Evolutionary conservation across 306 rosid species (phyloP).

Genomic region (Oemleria cerasiformis): DNA sequence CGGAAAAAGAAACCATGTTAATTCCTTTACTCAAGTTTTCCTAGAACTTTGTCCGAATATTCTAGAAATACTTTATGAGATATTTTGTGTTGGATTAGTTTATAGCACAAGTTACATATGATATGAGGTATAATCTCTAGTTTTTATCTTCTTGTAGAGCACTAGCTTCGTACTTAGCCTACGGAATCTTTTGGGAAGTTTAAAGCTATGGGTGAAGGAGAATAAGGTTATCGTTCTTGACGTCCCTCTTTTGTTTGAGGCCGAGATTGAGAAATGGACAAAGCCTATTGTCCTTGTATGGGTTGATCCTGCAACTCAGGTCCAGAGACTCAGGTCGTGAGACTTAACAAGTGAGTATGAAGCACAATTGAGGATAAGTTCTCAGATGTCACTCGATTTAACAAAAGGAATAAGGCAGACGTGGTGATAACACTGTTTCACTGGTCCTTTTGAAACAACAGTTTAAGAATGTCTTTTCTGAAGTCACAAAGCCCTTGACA

Average conservation of each 20-base stretch:
- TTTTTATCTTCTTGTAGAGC: constrained; percentile 45
- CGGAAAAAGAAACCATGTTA: not conserved
- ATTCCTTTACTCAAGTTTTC: not conserved
- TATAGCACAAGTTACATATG: constrained; percentile 6
- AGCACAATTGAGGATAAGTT: constrained; percentile 54
- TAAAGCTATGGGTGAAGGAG: constrained; percentile 78
- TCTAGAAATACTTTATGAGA: not conserved
- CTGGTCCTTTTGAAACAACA: constrained; percentile 59
- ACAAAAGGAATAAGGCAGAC: constrained; percentile 59
- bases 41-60: not conserved
- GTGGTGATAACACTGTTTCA: constrained; percentile 74
- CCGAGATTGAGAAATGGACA: constrained; percentile 78
- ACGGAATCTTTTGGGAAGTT: constrained; percentile 72
- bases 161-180: constrained; percentile 76
- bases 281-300: constrained; percentile 80
- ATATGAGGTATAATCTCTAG: constrained; percentile 17
- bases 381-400: constrained; percentile 75
- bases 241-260: constrained; percentile 78
- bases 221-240: constrained; percentile 77
- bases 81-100: not conserved
- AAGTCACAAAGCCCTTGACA: constrained; percentile 61
- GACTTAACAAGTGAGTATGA: constrained; percentile 60
- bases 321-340: constrained; percentile 55
- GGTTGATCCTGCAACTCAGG: constrained; percentile 84
- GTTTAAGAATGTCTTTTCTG: constrained; percentile 50